Conservation (phyloP, 371 early-diverging fungal genomes). For the Lichtheimia hyalospora region DNA sequence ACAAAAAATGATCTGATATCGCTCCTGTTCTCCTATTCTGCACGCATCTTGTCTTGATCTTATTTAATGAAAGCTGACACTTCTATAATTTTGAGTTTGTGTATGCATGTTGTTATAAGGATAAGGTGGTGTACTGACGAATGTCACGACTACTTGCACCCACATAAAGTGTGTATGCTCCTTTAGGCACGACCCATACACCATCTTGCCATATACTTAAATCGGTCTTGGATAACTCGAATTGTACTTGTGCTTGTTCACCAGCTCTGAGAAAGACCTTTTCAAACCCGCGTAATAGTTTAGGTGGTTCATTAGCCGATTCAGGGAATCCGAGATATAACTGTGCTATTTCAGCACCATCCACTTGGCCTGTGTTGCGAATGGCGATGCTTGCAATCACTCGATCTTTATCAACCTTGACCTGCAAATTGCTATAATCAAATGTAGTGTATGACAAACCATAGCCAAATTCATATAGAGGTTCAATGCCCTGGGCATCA, state of each 20-base stretch:
- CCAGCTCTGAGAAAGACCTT: conserved; percentile 29
- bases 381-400: conserved; percentile 27
- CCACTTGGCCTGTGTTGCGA: conserved; percentile 41
- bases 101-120: not conserved
- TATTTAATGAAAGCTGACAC: not conserved
- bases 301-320: conserved; percentile 33
- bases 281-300: conserved; percentile 46
- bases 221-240: conserved; percentile 21
- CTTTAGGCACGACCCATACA: conserved; percentile 30
- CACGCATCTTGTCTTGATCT: conserved; percentile 2
- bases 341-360: conserved; percentile 53
- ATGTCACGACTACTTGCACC: conserved; percentile 49
- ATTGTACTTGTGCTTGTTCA: conserved; percentile 19
- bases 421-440: conserved; percentile 26
- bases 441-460: conserved; percentile 61
- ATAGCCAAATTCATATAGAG: conserved; percentile 53
- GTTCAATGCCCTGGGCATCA: conserved; percentile 43
- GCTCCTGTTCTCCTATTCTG: not conserved
- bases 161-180: conserved; percentile 31
- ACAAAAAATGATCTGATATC: not conserved
- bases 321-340: conserved; percentile 45
- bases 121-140: conserved; percentile 14
- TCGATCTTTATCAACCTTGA: conserved; percentile 1
- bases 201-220: conserved; percentile 33
- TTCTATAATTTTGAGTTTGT: not conserved